Evolutionary conservation across 805 yeast species (phyloP).

Genomic region (Candida sonorensis): DNA sequence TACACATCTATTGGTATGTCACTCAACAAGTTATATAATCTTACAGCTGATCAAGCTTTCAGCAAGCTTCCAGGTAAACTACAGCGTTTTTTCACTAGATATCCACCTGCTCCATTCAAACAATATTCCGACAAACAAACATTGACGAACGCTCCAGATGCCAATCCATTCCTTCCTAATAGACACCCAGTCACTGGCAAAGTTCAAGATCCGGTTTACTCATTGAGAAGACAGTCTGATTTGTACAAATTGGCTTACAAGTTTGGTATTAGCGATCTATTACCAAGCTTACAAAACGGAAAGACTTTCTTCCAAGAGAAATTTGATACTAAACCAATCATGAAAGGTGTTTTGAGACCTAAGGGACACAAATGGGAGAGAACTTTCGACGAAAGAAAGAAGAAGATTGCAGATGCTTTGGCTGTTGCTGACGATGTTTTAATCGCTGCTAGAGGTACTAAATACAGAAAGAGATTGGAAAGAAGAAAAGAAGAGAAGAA

Average conservation of each 20-base stretch:
- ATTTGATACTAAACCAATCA: constrained; percentile 57
- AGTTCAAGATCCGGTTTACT: constrained; percentile 71
- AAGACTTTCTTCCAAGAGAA: constrained; percentile 77
- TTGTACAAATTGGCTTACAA: constrained; percentile 75
- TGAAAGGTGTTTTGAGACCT: constrained; percentile 72
- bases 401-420: constrained; percentile 59
- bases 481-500: constrained; percentile 30
- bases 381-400: constrained; percentile 49
- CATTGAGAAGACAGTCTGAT: constrained; percentile 77
- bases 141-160: constrained; percentile 55
- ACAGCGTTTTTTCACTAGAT: constrained; percentile 68
- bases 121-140: constrained; percentile 61
- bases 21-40: too few species aligned
- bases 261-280: constrained; percentile 70
- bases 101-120: constrained; percentile 78
- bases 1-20: too few species aligned
- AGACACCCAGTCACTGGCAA: constrained; percentile 75
- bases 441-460: constrained; percentile 54
- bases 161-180: constrained; percentile 85
- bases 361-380: constrained; percentile 82
- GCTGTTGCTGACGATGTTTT: constrained; percentile 61
- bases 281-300: constrained; percentile 57
- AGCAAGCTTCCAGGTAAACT: constrained; percentile 59
- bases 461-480: constrained; percentile 37
- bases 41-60: constrained; percentile 27